Evolutionary conservation across 345 rosid genomes (phyloP).

Genomic region (Cochlearia excelsa): DNA sequence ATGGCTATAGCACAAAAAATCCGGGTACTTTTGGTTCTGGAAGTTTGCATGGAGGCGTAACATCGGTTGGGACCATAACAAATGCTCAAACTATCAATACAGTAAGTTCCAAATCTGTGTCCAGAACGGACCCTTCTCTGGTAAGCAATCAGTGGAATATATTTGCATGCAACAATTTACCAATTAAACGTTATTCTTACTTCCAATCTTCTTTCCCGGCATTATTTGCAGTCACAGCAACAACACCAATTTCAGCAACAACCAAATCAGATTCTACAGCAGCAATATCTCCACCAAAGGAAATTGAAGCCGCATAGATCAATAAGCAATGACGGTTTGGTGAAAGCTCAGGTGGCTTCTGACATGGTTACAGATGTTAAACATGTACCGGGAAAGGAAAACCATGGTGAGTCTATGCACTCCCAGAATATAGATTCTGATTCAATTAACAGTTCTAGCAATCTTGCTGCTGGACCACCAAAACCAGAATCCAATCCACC

Average conservation of each 20-base stretch:
- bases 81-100: constrained; percentile 60
- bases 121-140: constrained; percentile 52
- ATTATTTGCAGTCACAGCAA: constrained; percentile 53
- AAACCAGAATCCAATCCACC: constrained; percentile 51
- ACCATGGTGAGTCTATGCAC: constrained; percentile 44
- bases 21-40: constrained; percentile 66
- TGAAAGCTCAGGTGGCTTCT: constrained; percentile 55
- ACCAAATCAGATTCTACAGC: constrained; percentile 57
- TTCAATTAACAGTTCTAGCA: constrained; percentile 46
- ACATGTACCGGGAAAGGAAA: constrained; percentile 65
- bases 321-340: constrained; percentile 49
- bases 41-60: constrained; percentile 56
- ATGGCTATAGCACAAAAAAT: constrained; percentile 60
- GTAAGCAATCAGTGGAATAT: constrained; percentile 48
- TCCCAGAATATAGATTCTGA: constrained; percentile 52
- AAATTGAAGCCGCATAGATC: constrained; percentile 53
- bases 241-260: constrained; percentile 71
- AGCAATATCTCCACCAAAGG: constrained; percentile 51
- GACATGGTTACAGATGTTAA: constrained; percentile 52
- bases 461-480: constrained; percentile 43
- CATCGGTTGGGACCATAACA: constrained; percentile 57
- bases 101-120: constrained; percentile 50
- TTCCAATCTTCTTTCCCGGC: no score
- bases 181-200: constrained; percentile 51
- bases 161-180: constrained; percentile 60